These are phyloP conservation scores for Tulasnella sp. DNA, from an alignment of 768 basidiomycete species.

Conservation along the genomic window DNA sequence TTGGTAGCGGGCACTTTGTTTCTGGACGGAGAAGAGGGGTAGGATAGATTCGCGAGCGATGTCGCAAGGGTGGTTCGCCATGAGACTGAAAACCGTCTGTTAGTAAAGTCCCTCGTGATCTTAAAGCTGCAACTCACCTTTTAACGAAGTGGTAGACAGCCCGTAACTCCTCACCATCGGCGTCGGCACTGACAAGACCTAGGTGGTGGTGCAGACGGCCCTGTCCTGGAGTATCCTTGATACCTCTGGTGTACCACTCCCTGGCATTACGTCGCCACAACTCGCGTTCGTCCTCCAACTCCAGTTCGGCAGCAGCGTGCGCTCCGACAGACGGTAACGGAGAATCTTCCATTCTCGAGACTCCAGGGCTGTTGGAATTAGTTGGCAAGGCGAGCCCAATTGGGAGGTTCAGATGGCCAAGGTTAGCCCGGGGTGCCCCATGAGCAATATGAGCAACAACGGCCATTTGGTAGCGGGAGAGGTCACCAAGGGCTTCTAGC, in stretches of 20 bases:
- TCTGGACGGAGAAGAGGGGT: conserved; percentile 68
- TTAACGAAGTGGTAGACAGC: conserved; percentile 90
- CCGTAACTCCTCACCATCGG: conserved; percentile 66
- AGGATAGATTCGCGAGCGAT: conserved; percentile 84
- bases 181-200: conserved; percentile 75
- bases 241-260: conserved; percentile 84
- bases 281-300: conserved; percentile 71
- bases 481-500: conserved; percentile 94
- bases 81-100: conserved; percentile 47
- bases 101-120: neutral
- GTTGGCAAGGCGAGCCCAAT: conserved; percentile 16
- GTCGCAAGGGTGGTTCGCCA: conserved; percentile 75
- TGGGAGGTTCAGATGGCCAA: neutral
- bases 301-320: conserved; percentile 59
- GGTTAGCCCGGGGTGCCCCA: neutral
- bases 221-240: conserved; percentile 82
- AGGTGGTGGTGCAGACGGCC: conserved; percentile 92
- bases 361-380: conserved; percentile 31
- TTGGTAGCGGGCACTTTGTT: conserved; percentile 32
- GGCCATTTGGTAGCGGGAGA: conserved; percentile 89
- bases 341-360: conserved; percentile 48
- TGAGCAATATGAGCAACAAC: conserved; percentile 75
- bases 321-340: conserved; percentile 71
- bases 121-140: conserved; percentile 43
- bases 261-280: conserved; percentile 79